Evolutionary conservation across 2,329 filamentous ascomycete genomes (phyloP), one percentile per base, ranked within the genome.

Genomic region (Exophiala aquamarina): DNA sequence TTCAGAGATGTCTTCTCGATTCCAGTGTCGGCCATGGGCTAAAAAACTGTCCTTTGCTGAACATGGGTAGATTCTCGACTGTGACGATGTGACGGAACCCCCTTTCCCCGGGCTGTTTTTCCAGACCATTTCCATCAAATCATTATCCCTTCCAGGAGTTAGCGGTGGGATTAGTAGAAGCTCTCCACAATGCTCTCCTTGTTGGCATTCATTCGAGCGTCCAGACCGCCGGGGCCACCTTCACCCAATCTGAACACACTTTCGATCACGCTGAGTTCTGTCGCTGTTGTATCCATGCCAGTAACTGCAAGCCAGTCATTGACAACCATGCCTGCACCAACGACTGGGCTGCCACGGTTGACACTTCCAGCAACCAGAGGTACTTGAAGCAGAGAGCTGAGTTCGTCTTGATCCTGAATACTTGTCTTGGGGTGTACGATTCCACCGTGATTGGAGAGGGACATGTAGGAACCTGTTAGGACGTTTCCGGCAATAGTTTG

Each of bases 141-240:
- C 23, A 26, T 26, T 26, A 26, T 6, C 23, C 11, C 23, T 6
- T 26, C 23, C 6, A 26, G 11, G 23, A 11, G 6, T 11, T 26
- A 11, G 23, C 11, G 23, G 23, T 26, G 32, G 9, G n/a, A 26
- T 43, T 49, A 98, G 76, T 98, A 98, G 75, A 97, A 98, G 63
- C 89, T 95, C 77, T 98, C 93, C 54, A 98, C 93, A 82, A 98
- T 95, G 58, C 90, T 93, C 69, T 97, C 92, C 81, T 96, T 97
- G 76, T 96, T 84, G 42, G 84, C 87, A 68, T 88, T 88, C 57
- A 59, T 59, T 40, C 49, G 54, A 18, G 89, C 61, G 81, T 84
- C 63, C 82, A 55, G 34, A 20, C 46, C 53, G 26, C 38, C 82
- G 41, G 89, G 85, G 5, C 82, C 89, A 61, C 89, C 90, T 76